These are phyloP conservation scores for Neolentinus lepideus DNA, from an alignment of 1,284 basidiomycete species.

Conservation along the genomic window DNA sequence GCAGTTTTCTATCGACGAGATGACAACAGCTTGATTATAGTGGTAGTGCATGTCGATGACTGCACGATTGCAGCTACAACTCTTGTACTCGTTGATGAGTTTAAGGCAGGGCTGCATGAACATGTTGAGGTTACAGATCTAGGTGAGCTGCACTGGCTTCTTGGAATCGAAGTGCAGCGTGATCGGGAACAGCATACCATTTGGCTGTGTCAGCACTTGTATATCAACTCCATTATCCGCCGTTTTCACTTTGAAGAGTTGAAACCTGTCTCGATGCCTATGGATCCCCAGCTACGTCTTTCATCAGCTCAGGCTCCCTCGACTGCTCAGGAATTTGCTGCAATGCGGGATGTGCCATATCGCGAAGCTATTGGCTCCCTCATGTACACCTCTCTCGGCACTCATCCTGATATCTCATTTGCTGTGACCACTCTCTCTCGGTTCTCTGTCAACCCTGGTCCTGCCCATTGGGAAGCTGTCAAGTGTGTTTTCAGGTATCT, in stretches of 20 bases:
- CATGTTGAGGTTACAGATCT: slow-evolving; percentile 12
- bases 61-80: slow-evolving; percentile 12
- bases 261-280: slow-evolving; percentile 17
- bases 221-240: slow-evolving; percentile 17
- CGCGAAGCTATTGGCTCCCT: slow-evolving; percentile 16
- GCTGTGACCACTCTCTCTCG: slow-evolving; percentile 12
- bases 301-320: slow-evolving; percentile 6
- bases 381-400: slow-evolving; percentile 10
- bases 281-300: too few relatives aligned
- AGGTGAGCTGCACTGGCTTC: slow-evolving; percentile 15
- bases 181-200: slow-evolving; percentile 3
- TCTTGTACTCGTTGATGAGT: background rate
- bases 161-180: slow-evolving; percentile 20
- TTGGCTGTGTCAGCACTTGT: slow-evolving; percentile 18
- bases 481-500: slow-evolving; percentile 17
- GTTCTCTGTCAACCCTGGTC: slow-evolving; percentile 11
- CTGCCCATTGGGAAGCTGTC: slow-evolving; percentile 13
- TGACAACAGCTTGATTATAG: slow-evolving; percentile 9
- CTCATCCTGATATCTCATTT: slow-evolving; percentile 17
- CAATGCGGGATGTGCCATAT: slow-evolving; percentile 18
- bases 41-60: slow-evolving; percentile 25
- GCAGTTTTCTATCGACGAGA: slow-evolving; percentile 12
- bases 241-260: slow-evolving; percentile 17
- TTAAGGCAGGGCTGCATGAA: slow-evolving; percentile 6
- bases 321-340: slow-evolving; percentile 10